These are phyloP conservation scores for Pulveroboletus sp. DNA, from an alignment of 768 basidiomycete species.

Conservation along the genomic window DNA sequence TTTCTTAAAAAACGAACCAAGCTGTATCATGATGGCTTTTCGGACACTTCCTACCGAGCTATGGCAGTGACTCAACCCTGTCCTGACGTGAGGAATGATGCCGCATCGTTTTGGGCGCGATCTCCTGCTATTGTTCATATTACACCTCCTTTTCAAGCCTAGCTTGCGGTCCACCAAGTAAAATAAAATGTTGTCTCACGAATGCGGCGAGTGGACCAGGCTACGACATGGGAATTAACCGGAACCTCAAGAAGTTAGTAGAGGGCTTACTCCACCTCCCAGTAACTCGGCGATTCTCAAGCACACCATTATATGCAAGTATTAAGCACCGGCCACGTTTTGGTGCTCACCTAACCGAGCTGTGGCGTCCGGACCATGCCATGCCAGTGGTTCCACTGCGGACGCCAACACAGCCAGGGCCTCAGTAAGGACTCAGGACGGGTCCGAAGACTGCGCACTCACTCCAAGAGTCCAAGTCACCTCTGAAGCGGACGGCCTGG, in stretches of 20 bases:
- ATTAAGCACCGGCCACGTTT: too few species aligned
- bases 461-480: too few species aligned
- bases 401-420: neutral
- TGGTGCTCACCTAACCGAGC: neutral
- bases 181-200: neutral
- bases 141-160: neutral
- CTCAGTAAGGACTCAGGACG: too few species aligned
- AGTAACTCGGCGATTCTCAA: constrained; percentile 6
- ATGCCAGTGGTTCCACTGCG: neutral
- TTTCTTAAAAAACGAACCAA: too few species aligned
- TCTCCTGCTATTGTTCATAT: neutral
- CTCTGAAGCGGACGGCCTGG: too few species aligned
- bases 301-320: neutral
- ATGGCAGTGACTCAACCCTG: neutral
- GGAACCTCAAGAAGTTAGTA: too few species aligned
- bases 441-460: neutral
- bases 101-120: neutral
- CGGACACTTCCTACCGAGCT: neutral
- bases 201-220: neutral
- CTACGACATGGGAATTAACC: neutral
- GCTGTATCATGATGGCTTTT: too few species aligned
- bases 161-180: neutral
- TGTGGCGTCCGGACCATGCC: constrained; percentile 1
- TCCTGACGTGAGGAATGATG: neutral
- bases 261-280: neutral